Percentiles rank a stretch among this genome's conserved stretches.
phyloP scores from a whole-genome alignment of 495 filamentous ascomycete species.

The Aspergillus saccharolyticus region DNA sequence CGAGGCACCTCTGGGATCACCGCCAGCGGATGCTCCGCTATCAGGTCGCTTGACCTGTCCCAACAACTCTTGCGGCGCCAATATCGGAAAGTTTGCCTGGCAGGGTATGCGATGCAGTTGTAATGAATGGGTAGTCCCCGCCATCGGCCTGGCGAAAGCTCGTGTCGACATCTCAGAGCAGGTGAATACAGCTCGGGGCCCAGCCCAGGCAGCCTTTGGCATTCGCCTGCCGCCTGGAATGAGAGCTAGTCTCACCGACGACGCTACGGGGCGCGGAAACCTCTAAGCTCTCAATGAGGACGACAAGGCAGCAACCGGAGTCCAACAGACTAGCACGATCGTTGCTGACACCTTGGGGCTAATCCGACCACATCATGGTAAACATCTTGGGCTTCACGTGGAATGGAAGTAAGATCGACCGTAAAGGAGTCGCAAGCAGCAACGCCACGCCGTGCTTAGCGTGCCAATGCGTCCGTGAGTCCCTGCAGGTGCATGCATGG shows the following conservation, averaged over 20 bases:
- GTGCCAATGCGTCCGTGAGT: background rate
- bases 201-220: conserved; percentile 25
- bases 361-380: background rate
- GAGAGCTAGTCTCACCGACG: conserved; percentile 21
- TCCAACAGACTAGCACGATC: background rate
- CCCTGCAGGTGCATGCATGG: background rate
- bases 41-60: conserved; percentile 82
- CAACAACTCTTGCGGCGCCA: conserved; percentile 64
- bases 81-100: conserved; percentile 92
- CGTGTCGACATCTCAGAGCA: conserved; percentile 61
- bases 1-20: conserved; percentile 15
- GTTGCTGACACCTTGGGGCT: background rate
- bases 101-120: conserved; percentile 92
- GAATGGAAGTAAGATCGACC: background rate
- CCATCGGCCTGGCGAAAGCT: conserved; percentile 74
- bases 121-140: conserved; percentile 85
- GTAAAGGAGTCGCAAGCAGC: background rate
- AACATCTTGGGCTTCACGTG: background rate
- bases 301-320: background rate
- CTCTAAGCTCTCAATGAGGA: conserved; percentile 19
- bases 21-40: conserved; percentile 55
- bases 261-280: conserved; percentile 28
- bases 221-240: conserved; percentile 43
- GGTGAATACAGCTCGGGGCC: conserved; percentile 17
- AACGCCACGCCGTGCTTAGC: background rate